A percentile compares a stretch with the other conserved stretches of the same genome.
These are phyloP conservation scores for Jatropha curcas DNA, from an alignment of 345 rosid genomes.

Conservation along the genomic window DNA sequence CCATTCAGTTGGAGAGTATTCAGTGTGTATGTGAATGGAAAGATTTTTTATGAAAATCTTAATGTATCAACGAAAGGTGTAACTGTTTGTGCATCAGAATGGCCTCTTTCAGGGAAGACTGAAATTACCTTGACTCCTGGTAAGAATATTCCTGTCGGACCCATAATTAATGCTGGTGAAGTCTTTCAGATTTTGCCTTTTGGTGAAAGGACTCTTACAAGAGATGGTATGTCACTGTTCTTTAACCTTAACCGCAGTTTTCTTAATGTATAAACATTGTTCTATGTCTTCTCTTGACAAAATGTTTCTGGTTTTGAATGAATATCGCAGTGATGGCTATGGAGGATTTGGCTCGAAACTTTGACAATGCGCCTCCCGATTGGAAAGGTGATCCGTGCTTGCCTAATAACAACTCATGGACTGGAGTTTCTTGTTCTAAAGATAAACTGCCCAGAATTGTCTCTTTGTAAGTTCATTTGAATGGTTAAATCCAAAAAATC, in stretches of 20 bases:
- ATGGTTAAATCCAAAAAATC: too few relatives aligned
- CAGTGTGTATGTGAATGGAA: constrained; percentile 63
- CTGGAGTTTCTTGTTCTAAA: constrained; percentile 73
- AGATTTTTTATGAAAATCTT: constrained; percentile 48
- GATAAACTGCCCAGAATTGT: constrained; percentile 52
- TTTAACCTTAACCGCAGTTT: too few relatives aligned
- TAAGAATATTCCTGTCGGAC: constrained; percentile 47
- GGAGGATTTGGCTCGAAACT: constrained; percentile 58
- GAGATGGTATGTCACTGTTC: too few relatives aligned
- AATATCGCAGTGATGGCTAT: constrained; percentile 48
- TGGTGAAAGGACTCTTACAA: constrained; percentile 56
- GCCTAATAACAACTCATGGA: constrained; percentile 78
- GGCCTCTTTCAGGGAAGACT: constrained; percentile 81
- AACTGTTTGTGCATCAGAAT: constrained; percentile 51
- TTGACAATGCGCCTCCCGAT: constrained; percentile 64
- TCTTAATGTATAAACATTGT: too few relatives aligned
- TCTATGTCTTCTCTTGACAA: constrained; percentile 1
- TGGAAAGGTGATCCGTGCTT: constrained; percentile 95
- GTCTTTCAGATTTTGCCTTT: constrained; percentile 69
- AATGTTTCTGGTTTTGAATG: background rate
- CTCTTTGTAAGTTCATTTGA: constrained; percentile 54
- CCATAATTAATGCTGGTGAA: constrained; percentile 81
- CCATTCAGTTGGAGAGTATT: constrained; percentile 77
- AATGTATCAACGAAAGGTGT: constrained; percentile 72
- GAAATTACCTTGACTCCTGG: constrained; percentile 55